Percentiles rank a stretch among this genome's conserved stretches.
Conservation (phyloP, 306 rosid genomes). For the Fragaria ananassa region DNA sequence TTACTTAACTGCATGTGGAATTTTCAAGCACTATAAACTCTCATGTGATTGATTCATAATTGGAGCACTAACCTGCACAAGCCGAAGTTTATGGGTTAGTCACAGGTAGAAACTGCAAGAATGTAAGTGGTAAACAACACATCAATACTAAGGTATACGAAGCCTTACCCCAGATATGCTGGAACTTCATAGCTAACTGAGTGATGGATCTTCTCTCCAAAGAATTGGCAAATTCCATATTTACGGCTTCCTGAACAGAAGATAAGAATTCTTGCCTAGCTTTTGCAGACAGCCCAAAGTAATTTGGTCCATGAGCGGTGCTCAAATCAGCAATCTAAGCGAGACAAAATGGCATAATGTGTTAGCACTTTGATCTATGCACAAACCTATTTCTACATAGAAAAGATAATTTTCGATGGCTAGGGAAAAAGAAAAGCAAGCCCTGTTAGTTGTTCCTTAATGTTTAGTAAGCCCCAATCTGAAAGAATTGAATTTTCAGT, state of each 20-base stretch:
- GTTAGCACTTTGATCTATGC: not conserved
- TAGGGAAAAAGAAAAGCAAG: not conserved
- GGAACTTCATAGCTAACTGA: slow-evolving; percentile 58
- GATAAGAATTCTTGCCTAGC: slow-evolving; percentile 53
- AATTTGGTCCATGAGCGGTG: slow-evolving; percentile 57
- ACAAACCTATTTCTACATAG: not conserved
- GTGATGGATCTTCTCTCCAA: slow-evolving; percentile 54
- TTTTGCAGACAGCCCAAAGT: slow-evolving; percentile 52
- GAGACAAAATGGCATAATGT: slow-evolving; percentile 6
- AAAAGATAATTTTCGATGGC: not conserved
- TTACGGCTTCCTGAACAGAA: slow-evolving; percentile 59
- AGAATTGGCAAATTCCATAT: slow-evolving; percentile 49
- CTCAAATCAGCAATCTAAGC: slow-evolving; percentile 70
- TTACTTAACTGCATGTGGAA: not conserved
- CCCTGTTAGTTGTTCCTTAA: not conserved
- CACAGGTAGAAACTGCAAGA: not conserved
- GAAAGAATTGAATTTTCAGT: not conserved
- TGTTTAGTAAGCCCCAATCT: not conserved
- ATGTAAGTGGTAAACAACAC: not conserved
- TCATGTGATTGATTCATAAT: not conserved
- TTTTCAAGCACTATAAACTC: not conserved
- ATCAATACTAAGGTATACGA: not conserved
- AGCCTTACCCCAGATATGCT: slow-evolving; percentile 62
- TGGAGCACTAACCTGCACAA: slow-evolving; percentile 28
- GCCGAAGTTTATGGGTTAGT: slow-evolving; percentile 1